These are phyloP conservation scores for Luffa acutangula DNA, from an alignment of 306 rosid species.

Conservation along the genomic window DNA sequence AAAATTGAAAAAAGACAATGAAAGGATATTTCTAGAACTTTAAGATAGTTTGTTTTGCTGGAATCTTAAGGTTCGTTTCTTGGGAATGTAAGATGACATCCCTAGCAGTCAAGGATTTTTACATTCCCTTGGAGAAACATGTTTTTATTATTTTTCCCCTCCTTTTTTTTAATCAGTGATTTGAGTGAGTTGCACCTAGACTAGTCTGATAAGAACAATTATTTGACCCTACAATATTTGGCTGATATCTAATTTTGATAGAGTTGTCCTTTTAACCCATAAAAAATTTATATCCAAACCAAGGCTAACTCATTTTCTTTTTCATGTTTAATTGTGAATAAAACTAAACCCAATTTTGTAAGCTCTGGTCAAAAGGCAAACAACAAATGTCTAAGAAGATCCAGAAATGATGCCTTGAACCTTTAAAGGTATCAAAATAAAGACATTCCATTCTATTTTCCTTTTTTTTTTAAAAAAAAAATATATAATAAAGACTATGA, in stretches of 20 bases:
- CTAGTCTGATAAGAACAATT: background rate
- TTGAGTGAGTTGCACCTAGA: no score
- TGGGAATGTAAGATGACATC: background rate
- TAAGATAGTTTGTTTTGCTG: background rate
- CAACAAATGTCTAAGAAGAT: constrained; percentile 1
- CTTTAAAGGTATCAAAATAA: background rate
- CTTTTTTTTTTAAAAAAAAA: background rate
- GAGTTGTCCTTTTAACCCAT: background rate
- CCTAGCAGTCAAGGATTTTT: background rate
- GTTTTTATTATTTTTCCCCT: background rate
- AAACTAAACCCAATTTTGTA: background rate
- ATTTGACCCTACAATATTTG: background rate
- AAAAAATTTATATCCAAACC: background rate
- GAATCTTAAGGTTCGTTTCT: background rate
- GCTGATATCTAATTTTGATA: background rate
- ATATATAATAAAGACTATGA: background rate
- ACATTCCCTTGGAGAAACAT: background rate
- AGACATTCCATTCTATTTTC: background rate
- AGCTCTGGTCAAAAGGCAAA: background rate
- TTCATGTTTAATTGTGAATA: background rate
- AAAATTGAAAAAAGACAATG: background rate
- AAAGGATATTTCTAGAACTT: background rate
- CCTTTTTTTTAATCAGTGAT: no score
- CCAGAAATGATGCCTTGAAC: background rate
- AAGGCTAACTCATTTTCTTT: background rate